Base-by-base conservation (phyloP, 768 basidiomycete species). In the Ramaria rubella region DNA sequence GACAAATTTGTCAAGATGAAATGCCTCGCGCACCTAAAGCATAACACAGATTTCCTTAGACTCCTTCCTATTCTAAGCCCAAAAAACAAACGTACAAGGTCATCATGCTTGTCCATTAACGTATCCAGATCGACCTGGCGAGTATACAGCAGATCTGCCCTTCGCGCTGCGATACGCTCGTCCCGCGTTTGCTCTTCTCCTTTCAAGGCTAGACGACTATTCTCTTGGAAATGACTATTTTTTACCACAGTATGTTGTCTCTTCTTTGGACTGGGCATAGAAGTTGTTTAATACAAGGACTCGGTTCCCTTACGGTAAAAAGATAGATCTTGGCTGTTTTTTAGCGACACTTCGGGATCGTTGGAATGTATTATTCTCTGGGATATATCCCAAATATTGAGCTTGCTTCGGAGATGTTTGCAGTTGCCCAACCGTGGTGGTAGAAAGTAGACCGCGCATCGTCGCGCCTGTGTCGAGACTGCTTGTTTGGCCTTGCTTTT, bases 1-100 rank as follows among this genome's bases (percentile, higher is more conserved):
- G 2, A 82, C 79, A 66, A 87, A 94, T 57, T 85, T 76, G 61
- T 94, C 86, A 70, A 95, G 77, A 65, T 97, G 94, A 69, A 94
- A 97, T 58, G 81, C 75, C 69, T 97, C 91, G 58, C 94, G 81
- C 48, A 95, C 77, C 86, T 92, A 59, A 40, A 21, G 42, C 14
- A 57, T 26, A 46, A 24, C 49, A 27, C 46, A 48, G 15, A n/a
- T 27, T 48, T 17, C 40, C 23, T 42, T 8, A 40, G 19, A 17
- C 40, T n/a, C 5, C 40, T 15, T 48, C 24, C 46, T 27, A 57
- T 43, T 1, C 4, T 24, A 27, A 6, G 21, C 24, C n/a, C 11
- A n/a, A n/a, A n/a, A 38, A 9, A 36, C 3, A 52, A 52, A 78
- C 89, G 64, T 67, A 91, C 90, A 71, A 87, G 67, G 62, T 78